Conservation (phyloP, 768 basidiomycete species). For the Podaxis mareebaensis region DNA sequence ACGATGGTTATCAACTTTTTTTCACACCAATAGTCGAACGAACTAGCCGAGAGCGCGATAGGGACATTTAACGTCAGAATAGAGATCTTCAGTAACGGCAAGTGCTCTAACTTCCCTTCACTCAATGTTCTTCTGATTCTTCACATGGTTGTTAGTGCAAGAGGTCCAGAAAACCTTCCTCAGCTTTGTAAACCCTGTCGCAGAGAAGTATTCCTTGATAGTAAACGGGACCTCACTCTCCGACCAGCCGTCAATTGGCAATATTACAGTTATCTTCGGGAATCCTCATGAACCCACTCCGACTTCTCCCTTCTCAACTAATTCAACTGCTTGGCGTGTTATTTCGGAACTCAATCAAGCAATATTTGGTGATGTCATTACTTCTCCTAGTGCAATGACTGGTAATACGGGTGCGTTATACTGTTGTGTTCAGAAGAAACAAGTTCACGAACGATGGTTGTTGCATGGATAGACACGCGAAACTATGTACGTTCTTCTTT, state of each 20-base stretch:
- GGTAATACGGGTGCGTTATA: constrained; percentile 28
- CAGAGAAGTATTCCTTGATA: constrained; percentile 26
- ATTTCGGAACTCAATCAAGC: constrained; percentile 28
- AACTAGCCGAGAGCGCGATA: constrained; percentile 27
- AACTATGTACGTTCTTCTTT: constrained; percentile 21
- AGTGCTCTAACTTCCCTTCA: not conserved
- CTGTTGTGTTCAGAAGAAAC: not conserved
- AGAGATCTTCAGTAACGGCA: constrained; percentile 28
- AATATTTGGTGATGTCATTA: constrained; percentile 27
- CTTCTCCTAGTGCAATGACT: constrained; percentile 31
- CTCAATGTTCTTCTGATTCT: not conserved
- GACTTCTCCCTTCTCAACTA: constrained; percentile 25
- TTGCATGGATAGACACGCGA: constrained; percentile 24
- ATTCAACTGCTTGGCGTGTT: constrained; percentile 24
- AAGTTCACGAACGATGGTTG: not conserved
- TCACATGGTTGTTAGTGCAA: constrained; percentile 14
- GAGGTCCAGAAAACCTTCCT: constrained; percentile 21
- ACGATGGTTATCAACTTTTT: not conserved
- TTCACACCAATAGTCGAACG: constrained; percentile 23
- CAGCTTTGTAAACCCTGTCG: constrained; percentile 25
- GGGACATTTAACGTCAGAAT: constrained; percentile 28
- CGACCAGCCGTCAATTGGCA: constrained; percentile 24
- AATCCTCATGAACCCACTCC: constrained; percentile 24
- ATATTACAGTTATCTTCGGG: constrained; percentile 23
- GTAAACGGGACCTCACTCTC: constrained; percentile 24